Base-by-base conservation (phyloP, 306 rosid genomes). In the Sechiopsis laciniata region DNA sequence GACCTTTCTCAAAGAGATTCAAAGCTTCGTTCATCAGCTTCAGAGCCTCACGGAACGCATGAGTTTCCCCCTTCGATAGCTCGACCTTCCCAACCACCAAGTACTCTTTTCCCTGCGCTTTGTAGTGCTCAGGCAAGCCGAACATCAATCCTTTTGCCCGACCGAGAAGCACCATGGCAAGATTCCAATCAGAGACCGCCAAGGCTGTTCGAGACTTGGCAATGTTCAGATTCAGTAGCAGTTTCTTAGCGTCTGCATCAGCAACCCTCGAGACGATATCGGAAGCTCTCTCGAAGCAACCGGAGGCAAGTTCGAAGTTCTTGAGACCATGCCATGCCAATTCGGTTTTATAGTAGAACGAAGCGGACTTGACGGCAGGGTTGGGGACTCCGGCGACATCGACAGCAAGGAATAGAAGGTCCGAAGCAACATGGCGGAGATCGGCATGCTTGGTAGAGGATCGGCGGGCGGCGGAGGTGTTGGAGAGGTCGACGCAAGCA, bases 11-110 rank as follows among this genome's bases (percentile, higher is more conserved):
- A 35, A 84, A 90, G 13, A 75, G 77, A 58, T 94, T 96, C 84
- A 94, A 67, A 56, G 96, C 95, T 79, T 94, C 97, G 78, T 86
- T 89, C 97, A 94, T 81, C 63, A 94, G 84, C 82, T 83, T 94
- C 70, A 94, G 77, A 67, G 95, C 88, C 62, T 90, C 96, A 46
- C 79, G 50, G 56, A 84, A 71, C 72, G 78, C 76, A 53, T 71
- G 40, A 8, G 21, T 78, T 77, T 84, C 88, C 32, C 79, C 75
- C 73, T 61, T 86, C 50, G 92, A 80, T 42, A 94, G 54, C 26
- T 83, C 64, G 45, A 79, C 51, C 76, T 86, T 90, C 2, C 98
- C 97, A 24, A 90, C 85, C 61, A 50, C 59, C 80, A 87, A 75
- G 78, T 77, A 94, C 82, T 86, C 92, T 71, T 79, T 82, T 2